phyloP scores from a whole-genome alignment of 2,329 filamentous ascomycete species.

The Talaromyces sp. region DNA sequence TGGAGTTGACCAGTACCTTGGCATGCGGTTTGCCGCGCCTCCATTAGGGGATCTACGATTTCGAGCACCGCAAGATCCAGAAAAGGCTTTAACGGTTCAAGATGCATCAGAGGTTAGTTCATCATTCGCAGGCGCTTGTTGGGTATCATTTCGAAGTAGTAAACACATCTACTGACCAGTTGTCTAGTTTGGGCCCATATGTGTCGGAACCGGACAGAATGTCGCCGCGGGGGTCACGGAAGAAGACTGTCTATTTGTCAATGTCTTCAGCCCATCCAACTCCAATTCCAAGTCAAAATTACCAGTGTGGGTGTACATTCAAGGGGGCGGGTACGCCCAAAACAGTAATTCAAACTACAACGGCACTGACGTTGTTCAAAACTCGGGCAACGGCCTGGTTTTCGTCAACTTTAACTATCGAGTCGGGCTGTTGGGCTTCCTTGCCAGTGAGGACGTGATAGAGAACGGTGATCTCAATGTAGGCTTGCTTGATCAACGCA shows the following conservation, averaged over 20 bases:
- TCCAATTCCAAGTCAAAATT: not conserved
- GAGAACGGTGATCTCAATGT: slow-evolving; percentile 23
- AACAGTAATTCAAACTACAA: slow-evolving; percentile 3
- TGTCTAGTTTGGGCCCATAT: slow-evolving; percentile 1
- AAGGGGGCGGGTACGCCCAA: not conserved
- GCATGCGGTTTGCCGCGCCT: slow-evolving; percentile 69
- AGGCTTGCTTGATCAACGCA: slow-evolving; percentile 16
- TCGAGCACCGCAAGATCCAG: slow-evolving; percentile 60
- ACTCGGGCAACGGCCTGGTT: slow-evolving; percentile 5
- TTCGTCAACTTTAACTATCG: slow-evolving; percentile 20
- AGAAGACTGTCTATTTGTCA: slow-evolving; percentile 39
- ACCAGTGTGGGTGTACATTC: slow-evolving; percentile 6
- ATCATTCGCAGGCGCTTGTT: not conserved
- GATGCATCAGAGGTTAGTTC: slow-evolving; percentile 48
- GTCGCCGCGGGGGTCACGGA: slow-evolving; percentile 39
- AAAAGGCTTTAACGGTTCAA: not conserved
- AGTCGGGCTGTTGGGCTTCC: slow-evolving; percentile 20
- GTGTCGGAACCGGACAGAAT: not conserved
- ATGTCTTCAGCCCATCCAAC: slow-evolving; percentile 34
- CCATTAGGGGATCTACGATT: slow-evolving; percentile 64
- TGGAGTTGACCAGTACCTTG: slow-evolving; percentile 66
- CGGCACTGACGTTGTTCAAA: not conserved
- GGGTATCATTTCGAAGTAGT: too few relatives aligned
- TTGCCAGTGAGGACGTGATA: slow-evolving; percentile 42
- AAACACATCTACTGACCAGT: not conserved